phyloP scores from a whole-genome alignment of 75 land plant genomes.

The Pinus tabuliformis region DNA sequence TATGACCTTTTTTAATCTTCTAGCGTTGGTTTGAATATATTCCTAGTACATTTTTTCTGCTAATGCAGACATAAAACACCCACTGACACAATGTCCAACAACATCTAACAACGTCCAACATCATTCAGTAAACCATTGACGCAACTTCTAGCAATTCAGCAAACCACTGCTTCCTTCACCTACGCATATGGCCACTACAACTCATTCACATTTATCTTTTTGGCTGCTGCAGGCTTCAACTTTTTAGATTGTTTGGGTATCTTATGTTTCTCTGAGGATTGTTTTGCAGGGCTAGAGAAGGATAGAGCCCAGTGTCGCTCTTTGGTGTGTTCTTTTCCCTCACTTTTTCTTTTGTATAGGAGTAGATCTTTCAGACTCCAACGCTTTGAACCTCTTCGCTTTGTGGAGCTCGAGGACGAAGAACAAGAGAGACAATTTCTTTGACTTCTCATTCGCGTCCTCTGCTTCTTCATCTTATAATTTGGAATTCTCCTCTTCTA shows the following conservation, averaged over 20 bases:
- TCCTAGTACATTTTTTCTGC: too few relatives aligned
- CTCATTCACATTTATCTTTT: background rate
- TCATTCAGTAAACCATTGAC: too few relatives aligned
- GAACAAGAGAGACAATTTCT: conserved; percentile 26
- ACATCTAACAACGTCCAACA: too few relatives aligned
- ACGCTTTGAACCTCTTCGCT: conserved; percentile 33
- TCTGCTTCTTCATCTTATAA: background rate
- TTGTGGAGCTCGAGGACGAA: conserved; percentile 28
- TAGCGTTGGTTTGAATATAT: too few relatives aligned
- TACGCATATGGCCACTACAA: too few relatives aligned
- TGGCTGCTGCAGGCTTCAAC: background rate
- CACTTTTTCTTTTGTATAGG: conserved; percentile 50
- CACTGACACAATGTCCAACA: too few relatives aligned
- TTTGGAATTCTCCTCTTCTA: background rate
- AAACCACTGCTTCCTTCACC: too few relatives aligned
- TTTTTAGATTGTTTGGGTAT: conserved; percentile 7
- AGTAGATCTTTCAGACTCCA: conserved; percentile 40
- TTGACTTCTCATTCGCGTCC: background rate
- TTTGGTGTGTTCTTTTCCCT: conserved; percentile 25
- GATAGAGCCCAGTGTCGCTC: conserved; percentile 21
- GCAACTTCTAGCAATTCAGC: background rate
- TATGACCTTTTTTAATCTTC: too few relatives aligned
- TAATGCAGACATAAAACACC: too few relatives aligned
- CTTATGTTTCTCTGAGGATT: background rate
- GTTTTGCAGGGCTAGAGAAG: conserved; percentile 15